A percentile compares a stretch with the other conserved stretches of the same genome.
These are phyloP conservation scores for Podaxis sp. DNA, from an alignment of 768 basidiomycete species.

Conservation along the genomic window DNA sequence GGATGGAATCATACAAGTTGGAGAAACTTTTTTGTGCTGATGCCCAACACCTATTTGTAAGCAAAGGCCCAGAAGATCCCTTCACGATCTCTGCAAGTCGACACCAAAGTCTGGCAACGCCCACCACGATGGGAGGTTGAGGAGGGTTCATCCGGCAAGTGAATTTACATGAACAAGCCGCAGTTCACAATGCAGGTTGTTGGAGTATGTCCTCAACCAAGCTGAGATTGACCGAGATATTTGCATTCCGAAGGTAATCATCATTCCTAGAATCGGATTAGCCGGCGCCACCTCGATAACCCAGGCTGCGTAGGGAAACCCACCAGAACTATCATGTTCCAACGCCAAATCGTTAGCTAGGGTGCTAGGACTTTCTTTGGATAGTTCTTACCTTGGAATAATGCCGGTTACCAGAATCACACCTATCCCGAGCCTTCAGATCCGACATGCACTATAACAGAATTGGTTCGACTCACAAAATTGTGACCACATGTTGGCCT, in stretches of 20 bases:
- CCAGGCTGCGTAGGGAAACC: slow-evolving; percentile 10
- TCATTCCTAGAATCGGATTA: slow-evolving; percentile 41
- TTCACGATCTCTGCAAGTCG: too few species aligned
- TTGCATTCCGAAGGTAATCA: slow-evolving; percentile 45
- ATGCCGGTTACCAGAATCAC: slow-evolving; percentile 89
- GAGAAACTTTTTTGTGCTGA: too few species aligned
- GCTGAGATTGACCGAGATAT: slow-evolving; percentile 39
- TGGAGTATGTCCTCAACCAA: slow-evolving; percentile 42
- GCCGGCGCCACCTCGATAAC: not conserved
- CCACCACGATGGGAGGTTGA: too few species aligned
- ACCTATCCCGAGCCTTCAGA: slow-evolving; percentile 39
- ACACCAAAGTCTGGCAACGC: too few species aligned
- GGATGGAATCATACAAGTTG: too few species aligned
- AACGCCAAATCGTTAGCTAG: not conserved
- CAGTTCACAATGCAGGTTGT: slow-evolving; percentile 17
- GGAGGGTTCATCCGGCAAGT: not conserved
- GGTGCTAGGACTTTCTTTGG: not conserved
- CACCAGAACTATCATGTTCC: slow-evolving; percentile 40
- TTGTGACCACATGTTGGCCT: slow-evolving; percentile 78
- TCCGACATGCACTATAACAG: too few species aligned
- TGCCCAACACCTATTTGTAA: too few species aligned
- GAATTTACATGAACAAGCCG: not conserved
- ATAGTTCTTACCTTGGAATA: slow-evolving; percentile 75
- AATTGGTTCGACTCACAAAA: slow-evolving; percentile 54
- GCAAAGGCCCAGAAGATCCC: too few species aligned